Conservation (phyloP, 441 rosid species). For the Melastoma candidum region DNA sequence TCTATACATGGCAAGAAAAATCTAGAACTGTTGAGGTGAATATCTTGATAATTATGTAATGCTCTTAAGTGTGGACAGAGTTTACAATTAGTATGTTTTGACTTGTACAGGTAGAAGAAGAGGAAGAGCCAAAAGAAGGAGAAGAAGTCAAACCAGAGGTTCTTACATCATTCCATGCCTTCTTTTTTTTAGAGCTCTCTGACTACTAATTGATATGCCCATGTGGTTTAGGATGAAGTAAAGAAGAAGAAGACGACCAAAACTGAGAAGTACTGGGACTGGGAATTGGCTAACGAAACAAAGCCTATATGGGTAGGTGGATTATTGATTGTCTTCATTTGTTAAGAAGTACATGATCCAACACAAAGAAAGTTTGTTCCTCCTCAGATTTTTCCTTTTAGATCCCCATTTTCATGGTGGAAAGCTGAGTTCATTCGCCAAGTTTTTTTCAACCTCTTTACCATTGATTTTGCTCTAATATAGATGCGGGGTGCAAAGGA, state of each 20-base stretch:
- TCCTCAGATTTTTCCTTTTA: constrained; percentile 1
- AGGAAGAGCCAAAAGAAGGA: constrained; percentile 69
- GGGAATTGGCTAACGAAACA: constrained; percentile 92
- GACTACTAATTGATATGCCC: constrained; percentile 9
- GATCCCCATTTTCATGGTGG: no score
- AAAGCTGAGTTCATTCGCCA: not conserved
- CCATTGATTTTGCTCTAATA: constrained; percentile 6
- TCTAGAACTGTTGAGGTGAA: constrained; percentile 89
- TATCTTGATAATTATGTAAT: not conserved
- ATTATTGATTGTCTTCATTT: not conserved
- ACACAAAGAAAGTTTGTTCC: not conserved
- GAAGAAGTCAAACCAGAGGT: constrained; percentile 79
- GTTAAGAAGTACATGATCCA: no score
- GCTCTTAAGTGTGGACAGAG: no score
- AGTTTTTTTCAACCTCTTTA: not conserved
- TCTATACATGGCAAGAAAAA: constrained; percentile 91
- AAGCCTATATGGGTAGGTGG: constrained; percentile 90
- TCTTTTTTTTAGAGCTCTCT: constrained; percentile 1
- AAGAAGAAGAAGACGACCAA: constrained; percentile 73
- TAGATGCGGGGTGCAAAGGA: constrained; percentile 86
- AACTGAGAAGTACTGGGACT: constrained; percentile 96
- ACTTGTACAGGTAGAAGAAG: constrained; percentile 73
- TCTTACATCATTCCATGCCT: constrained; percentile 4
- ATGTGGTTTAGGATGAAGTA: constrained; percentile 39
- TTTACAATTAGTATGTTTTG: not conserved